Base-by-base conservation (phyloP, 306 rosid genomes). In the Senna tora region DNA sequence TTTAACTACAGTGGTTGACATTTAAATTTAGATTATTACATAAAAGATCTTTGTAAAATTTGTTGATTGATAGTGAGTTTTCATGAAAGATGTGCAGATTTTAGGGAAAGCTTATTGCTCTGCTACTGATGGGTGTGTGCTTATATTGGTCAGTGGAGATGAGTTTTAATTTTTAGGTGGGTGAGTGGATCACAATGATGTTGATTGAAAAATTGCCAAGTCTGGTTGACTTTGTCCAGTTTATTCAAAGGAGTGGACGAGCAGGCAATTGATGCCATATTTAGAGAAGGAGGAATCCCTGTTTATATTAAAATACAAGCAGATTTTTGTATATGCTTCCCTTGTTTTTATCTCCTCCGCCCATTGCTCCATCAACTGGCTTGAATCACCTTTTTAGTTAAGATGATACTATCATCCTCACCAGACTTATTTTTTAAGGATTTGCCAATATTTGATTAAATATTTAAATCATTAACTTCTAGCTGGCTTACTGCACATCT, bases 221-320 rank as follows among this genome's bases (percentile, higher is more conserved):
- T 50, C 70, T 36, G 49, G 39, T 47, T 34, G 49, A 49, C 51
- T 30, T 0, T 49, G 32, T 53, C 25, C 28, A 47, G 6, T 38
- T 61, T 28, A 19, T 68, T 71, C 54, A 33, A 4, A 69, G 28
- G 53, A 64, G 68, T 45, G 53, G 62, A 32, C 16, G 45, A 22
- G 38, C 30, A 32, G 46, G 69, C 56, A 21, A 6, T 56, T 53
- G 45, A 52, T 13, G 46, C 42, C 20, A 10, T 21, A 55, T 49
- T 21, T 50, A 46, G 13, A 42, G 54, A 38, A 43, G 66, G 46
- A 12, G 30, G 47, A 43, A 70, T 63, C 33, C 59, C 58, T 63
- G 22, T 55, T 65, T 34, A 54, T 17, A 64, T 20, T 43, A 45
- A 53, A 67, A 56, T 34, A 5, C 25, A 6, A 16, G 56, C 56